Evolutionary conservation across 2,329 filamentous ascomycete genomes (phyloP).

Genomic region (Fusarium miscanthi): DNA sequence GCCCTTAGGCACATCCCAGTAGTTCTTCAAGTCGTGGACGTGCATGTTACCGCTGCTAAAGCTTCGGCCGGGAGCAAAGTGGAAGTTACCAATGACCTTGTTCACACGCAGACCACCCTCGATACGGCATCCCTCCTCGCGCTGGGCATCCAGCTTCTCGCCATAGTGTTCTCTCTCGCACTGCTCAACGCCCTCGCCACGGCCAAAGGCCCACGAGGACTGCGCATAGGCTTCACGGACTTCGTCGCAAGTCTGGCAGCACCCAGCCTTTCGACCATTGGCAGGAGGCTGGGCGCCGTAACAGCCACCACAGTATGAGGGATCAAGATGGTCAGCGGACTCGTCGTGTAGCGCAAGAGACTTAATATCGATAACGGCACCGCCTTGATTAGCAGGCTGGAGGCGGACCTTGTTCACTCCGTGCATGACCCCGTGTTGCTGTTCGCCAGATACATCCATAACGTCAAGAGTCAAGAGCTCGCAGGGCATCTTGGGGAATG

Average conservation of each 20-base stretch:
- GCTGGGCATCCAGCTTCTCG: conserved; percentile 87
- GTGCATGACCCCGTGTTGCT: conserved; percentile 93
- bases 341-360: conserved; percentile 75
- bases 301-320: conserved; percentile 92
- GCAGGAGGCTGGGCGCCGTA: conserved; percentile 83
- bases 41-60: conserved; percentile 98
- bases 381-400: conserved; percentile 76
- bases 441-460: conserved; percentile 98
- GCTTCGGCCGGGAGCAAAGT: conserved; percentile 93
- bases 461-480: conserved; percentile 96
- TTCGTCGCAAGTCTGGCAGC: conserved; percentile 97
- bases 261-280: conserved; percentile 81
- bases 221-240: conserved; percentile 93
- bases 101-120: conserved; percentile 94
- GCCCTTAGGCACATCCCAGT: conserved; percentile 78
- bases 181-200: conserved; percentile 92
- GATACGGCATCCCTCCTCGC: conserved; percentile 92
- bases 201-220: conserved; percentile 92
- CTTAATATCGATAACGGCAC: conserved; percentile 77
- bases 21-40: conserved; percentile 96
- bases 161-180: conserved; percentile 94
- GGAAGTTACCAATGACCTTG: conserved; percentile 99
- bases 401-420: conserved; percentile 93
- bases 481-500: conserved; percentile 93
- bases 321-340: conserved; percentile 81